phyloP scores from a whole-genome alignment of 148 eudicot species.

The Pouteria glomerata region DNA sequence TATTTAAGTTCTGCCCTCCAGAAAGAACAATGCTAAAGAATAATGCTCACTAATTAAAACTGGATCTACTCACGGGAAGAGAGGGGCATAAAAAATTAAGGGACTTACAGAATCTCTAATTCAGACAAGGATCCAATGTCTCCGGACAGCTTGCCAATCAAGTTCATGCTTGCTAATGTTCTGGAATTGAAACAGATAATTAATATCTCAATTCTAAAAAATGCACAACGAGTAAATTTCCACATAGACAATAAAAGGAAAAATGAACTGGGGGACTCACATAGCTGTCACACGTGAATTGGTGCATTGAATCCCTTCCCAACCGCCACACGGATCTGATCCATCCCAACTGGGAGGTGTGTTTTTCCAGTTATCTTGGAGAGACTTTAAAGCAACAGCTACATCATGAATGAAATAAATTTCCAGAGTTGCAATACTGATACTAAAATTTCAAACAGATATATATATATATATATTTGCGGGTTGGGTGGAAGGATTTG shows the following conservation, averaged over 20 bases:
- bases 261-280: conserved; percentile 23
- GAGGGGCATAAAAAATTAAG: neutral
- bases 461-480: too few species aligned
- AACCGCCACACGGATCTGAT: conserved; percentile 59
- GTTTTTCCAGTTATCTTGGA: conserved; percentile 41
- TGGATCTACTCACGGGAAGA: neutral
- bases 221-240: neutral
- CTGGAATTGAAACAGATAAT: conserved; percentile 30
- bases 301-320: conserved; percentile 69
- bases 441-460: too few species aligned
- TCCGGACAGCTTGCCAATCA: conserved; percentile 57
- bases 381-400: conserved; percentile 40
- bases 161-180: conserved; percentile 43
- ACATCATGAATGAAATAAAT: conserved; percentile 14
- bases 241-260: neutral
- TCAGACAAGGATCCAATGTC: conserved; percentile 48
- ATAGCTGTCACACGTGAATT: conserved; percentile 47
- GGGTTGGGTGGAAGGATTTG: too few species aligned
- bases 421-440: too few species aligned
- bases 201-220: neutral
- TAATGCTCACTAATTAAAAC: too few species aligned
- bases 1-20: too few species aligned
- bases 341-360: conserved; percentile 55
- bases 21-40: too few species aligned
- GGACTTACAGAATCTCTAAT: conserved; percentile 55